A percentile compares a stretch with the other conserved stretches of the same genome.
These are phyloP conservation scores for Tephrocybe rancida DNA, from an alignment of 768 basidiomycete genomes.

Conservation along the genomic window DNA sequence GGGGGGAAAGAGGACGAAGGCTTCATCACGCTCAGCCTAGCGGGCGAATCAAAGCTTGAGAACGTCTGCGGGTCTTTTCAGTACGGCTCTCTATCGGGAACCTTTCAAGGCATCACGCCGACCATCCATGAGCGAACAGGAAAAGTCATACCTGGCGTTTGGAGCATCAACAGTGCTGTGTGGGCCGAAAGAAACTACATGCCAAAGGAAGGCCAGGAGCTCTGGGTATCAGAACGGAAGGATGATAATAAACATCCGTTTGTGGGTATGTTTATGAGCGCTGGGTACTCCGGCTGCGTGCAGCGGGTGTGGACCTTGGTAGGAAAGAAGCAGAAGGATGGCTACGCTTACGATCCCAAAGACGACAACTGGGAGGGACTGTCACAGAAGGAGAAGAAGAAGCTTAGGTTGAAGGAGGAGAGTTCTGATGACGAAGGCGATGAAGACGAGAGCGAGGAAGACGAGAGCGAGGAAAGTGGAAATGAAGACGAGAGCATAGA, in stretches of 20 bases:
- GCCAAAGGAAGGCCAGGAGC: neutral
- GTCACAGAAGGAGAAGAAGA: neutral
- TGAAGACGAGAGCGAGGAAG: neutral
- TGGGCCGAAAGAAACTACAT: neutral
- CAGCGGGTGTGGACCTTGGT: neutral
- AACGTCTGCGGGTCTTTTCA: constrained; percentile 3
- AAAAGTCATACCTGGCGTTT: neutral
- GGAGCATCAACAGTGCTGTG: neutral
- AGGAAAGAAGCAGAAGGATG: constrained; percentile 4
- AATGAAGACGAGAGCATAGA: neutral
- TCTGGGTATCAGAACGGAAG: neutral
- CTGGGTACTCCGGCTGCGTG: neutral
- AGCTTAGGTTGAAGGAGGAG: neutral
- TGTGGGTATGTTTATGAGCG: neutral
- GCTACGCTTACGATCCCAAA: neutral
- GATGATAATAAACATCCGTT: constrained; percentile 5
- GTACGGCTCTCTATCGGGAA: neutral
- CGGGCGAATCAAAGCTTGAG: neutral
- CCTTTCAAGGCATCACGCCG: neutral
- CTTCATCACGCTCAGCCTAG: constrained; percentile 1
- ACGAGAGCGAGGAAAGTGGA: neutral
- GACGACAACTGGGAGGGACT: constrained; percentile 1
- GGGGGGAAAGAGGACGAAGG: neutral
- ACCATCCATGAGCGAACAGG: neutral
- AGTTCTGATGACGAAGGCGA: neutral